These are phyloP conservation scores for Capsicum rhomboideum DNA, from an alignment of 257 asterid genomes.

Conservation along the genomic window DNA sequence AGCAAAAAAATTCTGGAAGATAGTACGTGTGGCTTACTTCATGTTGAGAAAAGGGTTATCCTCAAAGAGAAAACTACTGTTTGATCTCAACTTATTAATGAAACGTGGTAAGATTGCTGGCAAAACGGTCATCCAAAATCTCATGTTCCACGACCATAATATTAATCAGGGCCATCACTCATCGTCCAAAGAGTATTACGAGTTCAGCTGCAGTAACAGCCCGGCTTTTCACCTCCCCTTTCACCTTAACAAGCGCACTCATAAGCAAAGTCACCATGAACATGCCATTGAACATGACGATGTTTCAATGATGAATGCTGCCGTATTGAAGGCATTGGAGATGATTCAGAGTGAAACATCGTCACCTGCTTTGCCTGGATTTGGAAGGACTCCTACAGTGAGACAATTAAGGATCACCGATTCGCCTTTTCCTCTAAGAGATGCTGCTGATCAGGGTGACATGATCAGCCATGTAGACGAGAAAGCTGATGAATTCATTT, in stretches of 20 bases:
- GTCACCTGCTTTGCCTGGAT: slow-evolving; percentile 35
- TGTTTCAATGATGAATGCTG: slow-evolving; percentile 17
- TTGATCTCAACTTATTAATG: slow-evolving; percentile 28
- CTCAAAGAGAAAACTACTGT: slow-evolving; percentile 23
- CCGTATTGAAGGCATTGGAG: slow-evolving; percentile 29
- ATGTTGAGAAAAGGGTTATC: slow-evolving; percentile 30
- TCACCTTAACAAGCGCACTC: slow-evolving; percentile 21
- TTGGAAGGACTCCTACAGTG: slow-evolving; percentile 23
- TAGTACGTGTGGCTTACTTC: neutral
- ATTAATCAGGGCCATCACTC: neutral
- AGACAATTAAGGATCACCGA: slow-evolving; percentile 35
- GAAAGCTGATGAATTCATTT: slow-evolving; percentile 25
- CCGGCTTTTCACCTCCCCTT: slow-evolving; percentile 44
- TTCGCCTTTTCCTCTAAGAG: slow-evolving; percentile 21
- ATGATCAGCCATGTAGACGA: slow-evolving; percentile 9
- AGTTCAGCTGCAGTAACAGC: slow-evolving; percentile 73
- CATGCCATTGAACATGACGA: neutral
- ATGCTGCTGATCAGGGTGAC: neutral
- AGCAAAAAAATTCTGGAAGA: slow-evolving; percentile 18
- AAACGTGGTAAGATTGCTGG: slow-evolving; percentile 45
- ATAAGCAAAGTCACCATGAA: neutral
- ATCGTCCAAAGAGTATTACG: slow-evolving; percentile 36
- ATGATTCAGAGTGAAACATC: slow-evolving; percentile 32
- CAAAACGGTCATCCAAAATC: slow-evolving; percentile 15
- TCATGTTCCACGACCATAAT: slow-evolving; percentile 4